Base-by-base conservation (phyloP, 179 eudicot species). In the Spergularia azorica region DNA sequence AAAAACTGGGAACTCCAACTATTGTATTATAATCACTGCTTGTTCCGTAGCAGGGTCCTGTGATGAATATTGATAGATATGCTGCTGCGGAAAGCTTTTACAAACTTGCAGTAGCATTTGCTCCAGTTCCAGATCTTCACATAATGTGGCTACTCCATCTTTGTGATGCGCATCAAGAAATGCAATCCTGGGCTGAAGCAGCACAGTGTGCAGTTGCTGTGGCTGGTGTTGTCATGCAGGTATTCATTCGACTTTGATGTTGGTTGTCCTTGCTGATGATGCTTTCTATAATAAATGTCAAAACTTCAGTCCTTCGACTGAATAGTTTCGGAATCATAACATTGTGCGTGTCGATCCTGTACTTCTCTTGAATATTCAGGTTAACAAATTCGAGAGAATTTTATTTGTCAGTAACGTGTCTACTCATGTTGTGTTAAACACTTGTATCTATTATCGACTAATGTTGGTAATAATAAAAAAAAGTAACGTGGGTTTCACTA, bases 201-300 rank as follows among this genome's bases (percentile, higher is more conserved):
- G 99, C 99, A 21, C 96, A 96, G 82, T 96, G 99, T 85, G 99
- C 99, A 70, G 99, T 96, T 71, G 97, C 96, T 82, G 99, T 96
- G 81, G 99, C 99, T 80, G 99, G 99, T 83, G 99, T 96, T 50
- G 97, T 96, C 76, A 96, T 96, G 99, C 99, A 90, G 96, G 99
- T 93, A 82, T 52, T 16, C 41, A 55, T 46, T 56, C 58, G 17
- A 70, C 48, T 15, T 39, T 18, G 38, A 13, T 15, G 12, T 64
- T 3, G 15, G 17, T 38, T 57, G 50, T 41, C 71, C 61, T 6
- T 51, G 72, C 62, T 39, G 38, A 39, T 36, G 16, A 54, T 21
- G 8, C 70, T 48, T 51, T 50, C 38, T 51, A 20, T 20, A 20
- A 36, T 51, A 71, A 46, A 51, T 14, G 67, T 48, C 21, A 12